Conservation (phyloP, 2,329 filamentous ascomycete genomes). For the Xylariaceae sp. region DNA sequence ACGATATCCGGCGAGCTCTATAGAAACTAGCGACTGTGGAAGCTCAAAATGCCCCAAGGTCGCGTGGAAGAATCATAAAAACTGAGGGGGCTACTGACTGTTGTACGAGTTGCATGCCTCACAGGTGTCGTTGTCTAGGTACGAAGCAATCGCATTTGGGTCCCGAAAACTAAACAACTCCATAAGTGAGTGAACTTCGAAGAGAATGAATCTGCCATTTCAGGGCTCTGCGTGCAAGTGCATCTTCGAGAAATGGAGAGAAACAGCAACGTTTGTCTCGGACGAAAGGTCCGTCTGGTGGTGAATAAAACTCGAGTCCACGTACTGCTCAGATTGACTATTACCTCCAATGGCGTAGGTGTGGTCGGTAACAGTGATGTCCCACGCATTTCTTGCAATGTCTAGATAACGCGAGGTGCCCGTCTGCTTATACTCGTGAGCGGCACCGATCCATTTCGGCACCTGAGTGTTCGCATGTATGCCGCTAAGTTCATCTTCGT, state of each 20-base stretch:
- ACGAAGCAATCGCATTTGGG: slow-evolving; percentile 41
- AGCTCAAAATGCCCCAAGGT: no score
- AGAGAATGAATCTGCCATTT: no score
- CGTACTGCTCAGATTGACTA: slow-evolving; percentile 44
- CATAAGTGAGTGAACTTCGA: no score
- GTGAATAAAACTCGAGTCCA: no score
- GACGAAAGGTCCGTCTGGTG: no score
- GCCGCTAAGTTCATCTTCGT: slow-evolving; percentile 41
- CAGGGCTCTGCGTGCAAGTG: no score
- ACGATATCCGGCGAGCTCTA: no score
- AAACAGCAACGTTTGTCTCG: no score
- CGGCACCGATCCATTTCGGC: slow-evolving; percentile 50
- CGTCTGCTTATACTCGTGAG: slow-evolving; percentile 43
- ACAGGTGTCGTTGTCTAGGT: slow-evolving; percentile 41
- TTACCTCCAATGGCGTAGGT: slow-evolving; percentile 51
- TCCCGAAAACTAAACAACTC: slow-evolving; percentile 30
- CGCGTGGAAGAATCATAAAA: no score
- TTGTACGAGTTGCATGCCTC: slow-evolving; percentile 54
- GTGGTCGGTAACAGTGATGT: slow-evolving; percentile 40
- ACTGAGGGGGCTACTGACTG: slow-evolving; percentile 21
- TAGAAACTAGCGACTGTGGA: no score
- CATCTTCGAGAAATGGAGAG: no score
- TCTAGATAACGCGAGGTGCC: slow-evolving; percentile 39
- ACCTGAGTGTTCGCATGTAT: slow-evolving; percentile 51
- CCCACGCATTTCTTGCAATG: slow-evolving; percentile 47